phyloP scores from a whole-genome alignment of 2,329 filamentous ascomycete species.

The Trichoderma atroviride region DNA sequence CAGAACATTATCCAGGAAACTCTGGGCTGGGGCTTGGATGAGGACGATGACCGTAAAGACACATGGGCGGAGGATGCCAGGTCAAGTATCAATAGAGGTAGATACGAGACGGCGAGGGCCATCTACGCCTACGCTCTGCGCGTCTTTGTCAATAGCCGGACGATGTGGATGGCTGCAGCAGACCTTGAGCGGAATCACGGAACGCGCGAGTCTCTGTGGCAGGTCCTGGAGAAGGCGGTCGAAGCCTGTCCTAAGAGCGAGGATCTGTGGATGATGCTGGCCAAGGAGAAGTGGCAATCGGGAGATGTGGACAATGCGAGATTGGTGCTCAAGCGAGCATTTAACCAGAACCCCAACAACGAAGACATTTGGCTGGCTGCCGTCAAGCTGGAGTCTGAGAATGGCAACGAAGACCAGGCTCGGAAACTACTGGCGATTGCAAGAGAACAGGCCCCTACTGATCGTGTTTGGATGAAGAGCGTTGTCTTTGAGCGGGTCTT shows the following conservation, averaged over 20 bases:
- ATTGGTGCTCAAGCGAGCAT: slow-evolving; percentile 82
- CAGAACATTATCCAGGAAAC: slow-evolving; percentile 90
- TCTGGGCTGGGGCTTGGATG: slow-evolving; percentile 87
- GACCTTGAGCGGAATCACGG: slow-evolving; percentile 92
- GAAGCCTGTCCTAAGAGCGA: slow-evolving; percentile 91
- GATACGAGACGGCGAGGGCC: slow-evolving; percentile 86
- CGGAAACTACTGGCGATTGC: slow-evolving; percentile 80
- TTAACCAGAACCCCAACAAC: slow-evolving; percentile 93
- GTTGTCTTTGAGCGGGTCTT: slow-evolving; percentile 89
- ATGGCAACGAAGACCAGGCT: slow-evolving; percentile 78
- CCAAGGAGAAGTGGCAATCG: slow-evolving; percentile 89
- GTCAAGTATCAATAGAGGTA: slow-evolving; percentile 75
- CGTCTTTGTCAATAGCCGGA: slow-evolving; percentile 85
- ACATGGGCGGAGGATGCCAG: slow-evolving; percentile 95
- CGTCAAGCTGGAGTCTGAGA: slow-evolving; percentile 94
- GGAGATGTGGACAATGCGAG: slow-evolving; percentile 87
- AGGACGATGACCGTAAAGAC: slow-evolving; percentile 94
- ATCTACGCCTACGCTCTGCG: slow-evolving; percentile 91
- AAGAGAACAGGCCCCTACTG: slow-evolving; percentile 85
- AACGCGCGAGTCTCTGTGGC: slow-evolving; percentile 77
- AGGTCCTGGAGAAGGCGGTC: slow-evolving; percentile 87
- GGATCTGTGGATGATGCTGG: slow-evolving; percentile 92
- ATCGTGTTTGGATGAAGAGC: slow-evolving; percentile 96
- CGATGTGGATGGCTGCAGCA: slow-evolving; percentile 86
- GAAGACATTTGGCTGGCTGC: slow-evolving; percentile 98